These are phyloP conservation scores for Fusarium camptoceras DNA, from an alignment of 2,329 filamentous ascomycete species.

Conservation along the genomic window DNA sequence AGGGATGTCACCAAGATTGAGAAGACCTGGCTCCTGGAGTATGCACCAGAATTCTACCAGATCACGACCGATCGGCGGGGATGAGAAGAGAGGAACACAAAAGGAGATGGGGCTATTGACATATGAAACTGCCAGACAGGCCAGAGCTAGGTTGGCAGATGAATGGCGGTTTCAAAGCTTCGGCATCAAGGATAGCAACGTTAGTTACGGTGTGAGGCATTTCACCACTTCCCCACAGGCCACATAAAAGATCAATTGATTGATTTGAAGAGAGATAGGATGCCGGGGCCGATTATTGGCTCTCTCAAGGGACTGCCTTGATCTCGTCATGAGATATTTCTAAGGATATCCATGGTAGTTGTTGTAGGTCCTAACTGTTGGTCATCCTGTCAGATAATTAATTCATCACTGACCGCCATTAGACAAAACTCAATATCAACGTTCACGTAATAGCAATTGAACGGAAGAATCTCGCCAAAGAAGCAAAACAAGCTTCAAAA, in stretches of 20 bases:
- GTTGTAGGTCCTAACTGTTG: not conserved
- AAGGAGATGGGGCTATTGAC: constrained; percentile 15
- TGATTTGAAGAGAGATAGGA: constrained; percentile 33
- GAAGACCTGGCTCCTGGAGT: constrained; percentile 91
- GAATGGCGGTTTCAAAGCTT: constrained; percentile 38
- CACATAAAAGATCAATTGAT: constrained; percentile 10
- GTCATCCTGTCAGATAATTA: constrained; percentile 8
- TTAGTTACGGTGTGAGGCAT: constrained; percentile 34
- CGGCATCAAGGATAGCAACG: constrained; percentile 23
- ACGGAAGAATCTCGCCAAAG: constrained; percentile 3
- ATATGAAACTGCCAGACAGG: constrained; percentile 40
- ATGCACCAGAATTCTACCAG: constrained; percentile 85
- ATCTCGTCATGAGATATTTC: constrained; percentile 4
- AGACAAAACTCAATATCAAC: constrained; percentile 7
- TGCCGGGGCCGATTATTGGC: constrained; percentile 13
- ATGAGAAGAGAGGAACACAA: constrained; percentile 23
- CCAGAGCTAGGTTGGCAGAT: constrained; percentile 19
- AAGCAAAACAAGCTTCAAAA: constrained; percentile 29
- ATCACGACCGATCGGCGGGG: constrained; percentile 56
- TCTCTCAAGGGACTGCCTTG: constrained; percentile 10
- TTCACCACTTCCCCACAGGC: constrained; percentile 33
- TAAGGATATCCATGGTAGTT: constrained; percentile 3
- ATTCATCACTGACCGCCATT: constrained; percentile 25
- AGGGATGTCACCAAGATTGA: constrained; percentile 93
- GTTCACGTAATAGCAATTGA: constrained; percentile 1